Percentiles rank a stretch among this genome's conserved stretches.
These are phyloP conservation scores for Fusarium coffeatum DNA, from an alignment of 2,329 filamentous ascomycete species.

Conservation along the genomic window DNA sequence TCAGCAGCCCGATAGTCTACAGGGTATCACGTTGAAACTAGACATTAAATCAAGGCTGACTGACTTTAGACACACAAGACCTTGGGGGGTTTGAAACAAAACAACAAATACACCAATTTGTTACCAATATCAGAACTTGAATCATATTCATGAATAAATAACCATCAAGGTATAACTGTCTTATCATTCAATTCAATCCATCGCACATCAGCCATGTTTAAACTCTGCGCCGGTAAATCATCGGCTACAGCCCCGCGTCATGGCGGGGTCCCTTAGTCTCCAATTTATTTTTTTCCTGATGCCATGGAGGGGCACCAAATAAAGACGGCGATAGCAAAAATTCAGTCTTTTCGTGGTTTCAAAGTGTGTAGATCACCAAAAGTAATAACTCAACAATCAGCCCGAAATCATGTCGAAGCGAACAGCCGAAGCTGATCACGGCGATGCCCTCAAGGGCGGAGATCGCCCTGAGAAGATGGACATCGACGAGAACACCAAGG, in stretches of 20 bases:
- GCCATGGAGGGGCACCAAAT: conserved; percentile 39
- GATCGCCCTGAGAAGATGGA: conserved; percentile 73
- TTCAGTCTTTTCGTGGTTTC: conserved; percentile 27
- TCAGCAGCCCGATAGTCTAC: conserved; percentile 17
- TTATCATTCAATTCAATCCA: neutral
- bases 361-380: conserved; percentile 1
- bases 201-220: neutral
- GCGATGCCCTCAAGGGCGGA: conserved; percentile 67
- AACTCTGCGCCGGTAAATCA: conserved; percentile 34
- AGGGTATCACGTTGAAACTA: conserved; percentile 8
- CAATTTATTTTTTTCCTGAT: conserved; percentile 33
- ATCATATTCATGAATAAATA: neutral
- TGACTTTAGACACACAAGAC: neutral
- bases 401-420: conserved; percentile 67
- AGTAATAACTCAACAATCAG: neutral
- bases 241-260: conserved; percentile 34
- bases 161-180: neutral
- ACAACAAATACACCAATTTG: fast-evolving
- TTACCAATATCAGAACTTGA: neutral
- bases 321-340: conserved; percentile 26
- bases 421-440: conserved; percentile 62
- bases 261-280: conserved; percentile 40
- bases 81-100: neutral
- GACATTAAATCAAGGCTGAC: conserved; percentile 1
- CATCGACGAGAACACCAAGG: conserved; percentile 68